Base-by-base conservation (phyloP, 352 stramenopile genomes). In the Phytophthora meadii region DNA sequence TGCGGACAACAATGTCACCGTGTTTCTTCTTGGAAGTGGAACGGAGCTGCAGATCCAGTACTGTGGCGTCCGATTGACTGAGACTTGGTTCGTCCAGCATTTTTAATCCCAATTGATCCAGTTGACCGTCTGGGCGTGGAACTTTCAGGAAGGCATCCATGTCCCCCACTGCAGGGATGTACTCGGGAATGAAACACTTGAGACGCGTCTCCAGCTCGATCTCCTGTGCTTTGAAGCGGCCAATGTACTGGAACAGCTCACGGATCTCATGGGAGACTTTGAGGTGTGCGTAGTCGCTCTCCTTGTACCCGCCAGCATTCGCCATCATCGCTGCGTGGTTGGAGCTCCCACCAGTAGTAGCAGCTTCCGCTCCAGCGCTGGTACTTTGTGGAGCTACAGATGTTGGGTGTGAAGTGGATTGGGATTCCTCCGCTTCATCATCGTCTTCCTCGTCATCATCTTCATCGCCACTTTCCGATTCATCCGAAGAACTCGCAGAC, bases 81-180 rank as follows among this genome's bases (percentile, higher is more conserved):
- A 97, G 70, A 22, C 83, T 87, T 10, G 96, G 95, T 62, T 99
- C 96, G 68, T 99, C 94, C 12, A 99, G 79, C 62, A 98, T 90
- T 66, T 95, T 98, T 44, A 98, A 83, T 0, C 95, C 96, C 4
- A 98, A 66, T 53, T 95, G 76, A 70, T 99, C 95, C 0, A 72
- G 37, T 46, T 97, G 82, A 11, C 80, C 83, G 69, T 98, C 93
- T 5, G 95, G 94, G n/a, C 94, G 89, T 24, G 94, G 93, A 37
- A 99, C 92, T 72, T 99, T 99, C 42, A 99, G 72, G 72, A 99
- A 98, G 8, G 95, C 82, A 67, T 99, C 97, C 81, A 99, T 98
- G 39, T 99, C 93, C 4, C 97, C 97, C 6, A 99, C 87, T 0
- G 97, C 92, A 7, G 97, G 97, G 42, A 99, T 98, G 71, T 97